phyloP scores from a whole-genome alignment of 208 protist genomes.

The Lotmaria passim region DNA sequence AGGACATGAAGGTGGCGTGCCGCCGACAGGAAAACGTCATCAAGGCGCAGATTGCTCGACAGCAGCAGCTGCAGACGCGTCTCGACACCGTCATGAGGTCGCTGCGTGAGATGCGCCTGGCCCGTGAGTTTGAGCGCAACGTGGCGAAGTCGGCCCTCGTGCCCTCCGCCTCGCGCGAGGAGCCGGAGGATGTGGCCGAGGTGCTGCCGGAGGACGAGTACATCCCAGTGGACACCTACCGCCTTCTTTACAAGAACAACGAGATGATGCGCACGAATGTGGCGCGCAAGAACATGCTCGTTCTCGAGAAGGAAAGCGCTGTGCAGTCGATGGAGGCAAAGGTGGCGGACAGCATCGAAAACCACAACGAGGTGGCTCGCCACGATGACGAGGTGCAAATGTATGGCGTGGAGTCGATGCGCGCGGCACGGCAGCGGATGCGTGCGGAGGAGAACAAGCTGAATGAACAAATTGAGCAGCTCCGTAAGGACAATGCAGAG shows the following conservation, averaged over 20 bases:
- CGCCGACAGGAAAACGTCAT: conserved; percentile 82
- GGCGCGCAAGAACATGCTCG: conserved; percentile 90
- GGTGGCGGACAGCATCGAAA: conserved; percentile 52
- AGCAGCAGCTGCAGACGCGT: conserved; percentile 84
- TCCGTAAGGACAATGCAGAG: conserved; percentile 53
- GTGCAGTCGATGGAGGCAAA: conserved; percentile 84
- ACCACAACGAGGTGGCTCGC: conserved; percentile 55
- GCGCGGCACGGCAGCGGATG: conserved; percentile 14
- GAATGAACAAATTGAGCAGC: conserved; percentile 44
- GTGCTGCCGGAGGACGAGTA: conserved; percentile 81
- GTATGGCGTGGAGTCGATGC: conserved; percentile 8
- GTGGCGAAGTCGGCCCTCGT: conserved; percentile 77
- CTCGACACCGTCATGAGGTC: conserved; percentile 76
- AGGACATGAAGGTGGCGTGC: conserved; percentile 65
- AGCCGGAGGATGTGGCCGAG: conserved; percentile 76
- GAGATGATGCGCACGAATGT: conserved; percentile 82
- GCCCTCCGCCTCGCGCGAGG: conserved; percentile 70
- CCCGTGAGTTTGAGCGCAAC: conserved; percentile 79
- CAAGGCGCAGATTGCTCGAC: conserved; percentile 78
- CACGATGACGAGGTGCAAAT: conserved; percentile 58
- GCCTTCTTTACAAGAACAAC: conserved; percentile 87
- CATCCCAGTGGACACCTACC: conserved; percentile 86
- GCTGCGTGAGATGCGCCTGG: conserved; percentile 82
- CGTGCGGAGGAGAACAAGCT: conserved; percentile 35
- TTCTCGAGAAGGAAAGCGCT: conserved; percentile 87